phyloP scores from a whole-genome alignment of 768 basidiomycete species.

The Tulasnella sp. region DNA sequence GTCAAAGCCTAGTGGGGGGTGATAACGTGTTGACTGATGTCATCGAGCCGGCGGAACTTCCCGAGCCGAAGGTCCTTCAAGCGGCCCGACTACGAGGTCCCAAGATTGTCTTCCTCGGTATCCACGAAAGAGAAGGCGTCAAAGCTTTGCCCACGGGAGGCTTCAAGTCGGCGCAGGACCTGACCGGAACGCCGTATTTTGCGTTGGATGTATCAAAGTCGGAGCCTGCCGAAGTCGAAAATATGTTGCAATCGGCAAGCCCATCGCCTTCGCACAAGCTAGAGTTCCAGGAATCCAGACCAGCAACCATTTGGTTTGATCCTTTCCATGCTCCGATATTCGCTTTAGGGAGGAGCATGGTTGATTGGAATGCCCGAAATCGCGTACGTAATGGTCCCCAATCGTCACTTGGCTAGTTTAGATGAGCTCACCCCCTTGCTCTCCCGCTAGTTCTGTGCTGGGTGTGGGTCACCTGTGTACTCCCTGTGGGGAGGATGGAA shows the following conservation, averaged over 20 bases:
- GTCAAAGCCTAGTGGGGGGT: slow-evolving; percentile 35
- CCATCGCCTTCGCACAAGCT: slow-evolving; percentile 30
- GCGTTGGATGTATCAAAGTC: slow-evolving; percentile 62
- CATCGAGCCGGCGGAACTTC: neutral
- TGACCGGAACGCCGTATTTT: slow-evolving; percentile 81
- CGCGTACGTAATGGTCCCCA: slow-evolving; percentile 42
- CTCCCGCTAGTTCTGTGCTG: slow-evolving; percentile 66
- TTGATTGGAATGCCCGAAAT: slow-evolving; percentile 91
- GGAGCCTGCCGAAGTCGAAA: slow-evolving; percentile 25
- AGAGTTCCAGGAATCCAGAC: slow-evolving; percentile 57
- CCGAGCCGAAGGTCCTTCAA: slow-evolving; percentile 33
- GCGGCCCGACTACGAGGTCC: slow-evolving; percentile 52
- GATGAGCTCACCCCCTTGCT: neutral
- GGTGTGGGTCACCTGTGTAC: slow-evolving; percentile 72
- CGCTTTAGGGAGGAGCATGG: slow-evolving; percentile 67
- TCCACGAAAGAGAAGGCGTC: slow-evolving; percentile 50
- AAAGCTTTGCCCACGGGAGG: slow-evolving; percentile 58
- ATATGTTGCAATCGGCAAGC: slow-evolving; percentile 28
- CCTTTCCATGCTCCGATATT: slow-evolving; percentile 65
- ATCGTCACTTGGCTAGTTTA: neutral
- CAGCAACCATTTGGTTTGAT: slow-evolving; percentile 49
- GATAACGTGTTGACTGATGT: slow-evolving; percentile 27
- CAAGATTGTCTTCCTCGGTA: slow-evolving; percentile 70
- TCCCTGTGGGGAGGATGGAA: slow-evolving; percentile 98
- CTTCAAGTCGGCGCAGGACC: slow-evolving; percentile 47